A percentile compares a stretch with the other conserved stretches of the same genome.
phyloP scores from a whole-genome alignment of 2,329 filamentous ascomycete genomes.

The Metarhizium sp. region DNA sequence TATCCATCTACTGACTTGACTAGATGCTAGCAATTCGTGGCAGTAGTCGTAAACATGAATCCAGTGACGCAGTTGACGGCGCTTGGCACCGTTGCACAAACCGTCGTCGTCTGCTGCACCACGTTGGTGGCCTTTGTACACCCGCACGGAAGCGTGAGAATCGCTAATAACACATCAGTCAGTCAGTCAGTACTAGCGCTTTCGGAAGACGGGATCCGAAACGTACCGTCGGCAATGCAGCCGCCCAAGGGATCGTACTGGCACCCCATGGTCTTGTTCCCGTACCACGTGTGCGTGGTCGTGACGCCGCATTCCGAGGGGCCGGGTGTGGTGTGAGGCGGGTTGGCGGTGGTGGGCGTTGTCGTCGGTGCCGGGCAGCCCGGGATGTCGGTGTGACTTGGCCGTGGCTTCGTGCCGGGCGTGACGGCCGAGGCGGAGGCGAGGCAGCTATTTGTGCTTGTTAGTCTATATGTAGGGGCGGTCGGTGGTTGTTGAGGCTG shows the following conservation, averaged over 20 bases:
- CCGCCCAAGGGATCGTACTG: background rate
- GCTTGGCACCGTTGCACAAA: background rate
- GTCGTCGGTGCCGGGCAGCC: background rate
- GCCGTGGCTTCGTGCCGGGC: no score
- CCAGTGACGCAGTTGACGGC: background rate
- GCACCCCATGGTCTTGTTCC: background rate
- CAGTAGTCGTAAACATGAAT: slow-evolving; percentile 3
- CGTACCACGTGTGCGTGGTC: background rate
- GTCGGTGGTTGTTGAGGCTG: no score
- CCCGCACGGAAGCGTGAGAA: slow-evolving; percentile 3
- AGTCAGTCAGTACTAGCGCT: no score
- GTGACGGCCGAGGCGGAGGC: background rate
- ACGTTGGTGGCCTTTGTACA: background rate
- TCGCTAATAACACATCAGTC: background rate
- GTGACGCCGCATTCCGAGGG: background rate
- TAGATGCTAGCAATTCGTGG: background rate
- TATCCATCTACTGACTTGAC: no score
- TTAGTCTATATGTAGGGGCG: background rate
- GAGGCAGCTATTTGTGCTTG: no score
- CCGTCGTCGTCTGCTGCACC: background rate
- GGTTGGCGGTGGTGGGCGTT: background rate
- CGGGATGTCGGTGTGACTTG: background rate
- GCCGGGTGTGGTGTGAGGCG: background rate
- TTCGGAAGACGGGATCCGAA: background rate
- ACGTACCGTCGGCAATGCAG: slow-evolving; percentile 1